Conservation (phyloP, 148 eudicot species). For the Amaranthus palmeri region DNA sequence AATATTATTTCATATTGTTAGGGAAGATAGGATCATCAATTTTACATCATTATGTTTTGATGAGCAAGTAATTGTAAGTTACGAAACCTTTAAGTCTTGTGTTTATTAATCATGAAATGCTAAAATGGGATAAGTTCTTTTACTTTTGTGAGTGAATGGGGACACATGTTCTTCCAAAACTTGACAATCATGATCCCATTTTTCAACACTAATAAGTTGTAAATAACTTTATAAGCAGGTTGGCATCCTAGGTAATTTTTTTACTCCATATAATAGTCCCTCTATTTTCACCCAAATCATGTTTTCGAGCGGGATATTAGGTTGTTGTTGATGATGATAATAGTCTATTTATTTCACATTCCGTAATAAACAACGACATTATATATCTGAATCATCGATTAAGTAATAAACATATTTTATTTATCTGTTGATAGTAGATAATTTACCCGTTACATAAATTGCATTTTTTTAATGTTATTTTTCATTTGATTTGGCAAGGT, state of each 20-base stretch:
- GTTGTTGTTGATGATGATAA: too few relatives aligned
- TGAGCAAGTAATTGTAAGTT: not conserved
- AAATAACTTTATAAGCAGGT: not conserved
- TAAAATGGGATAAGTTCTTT: not conserved
- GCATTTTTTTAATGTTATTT: too few relatives aligned
- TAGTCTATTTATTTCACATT: too few relatives aligned
- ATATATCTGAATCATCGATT: too few relatives aligned
- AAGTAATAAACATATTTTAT: too few relatives aligned
- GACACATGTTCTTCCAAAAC: slow-evolving; percentile 36
- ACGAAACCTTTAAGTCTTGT: not conserved
- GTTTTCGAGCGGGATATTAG: too few relatives aligned
- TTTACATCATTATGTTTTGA: not conserved
- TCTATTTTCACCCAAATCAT: too few relatives aligned
- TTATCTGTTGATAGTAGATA: too few relatives aligned
- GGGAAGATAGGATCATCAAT: not conserved
- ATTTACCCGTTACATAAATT: too few relatives aligned
- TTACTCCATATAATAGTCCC: not conserved
- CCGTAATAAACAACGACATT: too few relatives aligned
- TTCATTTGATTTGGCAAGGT: too few relatives aligned
- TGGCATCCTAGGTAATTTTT: slow-evolving; percentile 5
- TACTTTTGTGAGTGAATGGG: slow-evolving; percentile 27
- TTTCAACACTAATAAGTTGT: slow-evolving; percentile 5
- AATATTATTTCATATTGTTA: not conserved
- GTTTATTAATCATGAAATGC: not conserved
- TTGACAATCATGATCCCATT: slow-evolving; percentile 22